Percentiles rank a stretch among this genome's conserved stretches.
Evolutionary conservation across 345 rosid genomes (phyloP).

Genomic region (Euphorbia lathyris): DNA sequence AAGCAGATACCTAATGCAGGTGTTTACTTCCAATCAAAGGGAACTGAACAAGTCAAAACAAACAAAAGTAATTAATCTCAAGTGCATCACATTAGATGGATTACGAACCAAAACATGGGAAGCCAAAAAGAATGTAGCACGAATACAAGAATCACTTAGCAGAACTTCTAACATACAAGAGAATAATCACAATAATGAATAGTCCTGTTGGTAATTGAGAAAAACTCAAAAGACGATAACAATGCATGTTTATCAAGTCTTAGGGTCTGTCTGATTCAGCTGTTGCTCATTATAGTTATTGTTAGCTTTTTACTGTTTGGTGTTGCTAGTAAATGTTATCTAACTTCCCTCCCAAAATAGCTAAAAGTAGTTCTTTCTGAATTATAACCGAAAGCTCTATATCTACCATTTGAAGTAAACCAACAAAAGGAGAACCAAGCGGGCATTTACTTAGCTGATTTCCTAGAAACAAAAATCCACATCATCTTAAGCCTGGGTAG

Average conservation of each 20-base stretch:
- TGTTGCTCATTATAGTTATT: no score
- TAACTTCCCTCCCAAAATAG: background rate
- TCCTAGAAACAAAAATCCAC: no score
- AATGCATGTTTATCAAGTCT: background rate
- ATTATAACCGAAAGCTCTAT: no score
- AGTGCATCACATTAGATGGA: background rate
- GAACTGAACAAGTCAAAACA: background rate
- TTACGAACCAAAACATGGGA: background rate
- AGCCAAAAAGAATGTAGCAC: background rate
- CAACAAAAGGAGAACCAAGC: no score
- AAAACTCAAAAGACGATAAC: background rate
- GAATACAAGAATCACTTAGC: background rate
- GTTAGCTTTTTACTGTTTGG: no score
- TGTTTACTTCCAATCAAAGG: conserved; percentile 2
- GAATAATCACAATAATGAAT: background rate
- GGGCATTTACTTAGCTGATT: no score
- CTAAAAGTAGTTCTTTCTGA: no score
- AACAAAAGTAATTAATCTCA: background rate
- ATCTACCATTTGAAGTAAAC: no score
- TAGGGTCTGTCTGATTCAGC: no score
- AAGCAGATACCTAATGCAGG: conserved; percentile 4
- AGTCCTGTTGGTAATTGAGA: background rate
- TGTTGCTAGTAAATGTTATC: no score
- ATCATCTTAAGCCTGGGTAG: no score
- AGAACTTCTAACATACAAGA: background rate